Evolutionary conservation across 148 eudicot species (phyloP).

Genomic region (Pouteria glomerata): DNA sequence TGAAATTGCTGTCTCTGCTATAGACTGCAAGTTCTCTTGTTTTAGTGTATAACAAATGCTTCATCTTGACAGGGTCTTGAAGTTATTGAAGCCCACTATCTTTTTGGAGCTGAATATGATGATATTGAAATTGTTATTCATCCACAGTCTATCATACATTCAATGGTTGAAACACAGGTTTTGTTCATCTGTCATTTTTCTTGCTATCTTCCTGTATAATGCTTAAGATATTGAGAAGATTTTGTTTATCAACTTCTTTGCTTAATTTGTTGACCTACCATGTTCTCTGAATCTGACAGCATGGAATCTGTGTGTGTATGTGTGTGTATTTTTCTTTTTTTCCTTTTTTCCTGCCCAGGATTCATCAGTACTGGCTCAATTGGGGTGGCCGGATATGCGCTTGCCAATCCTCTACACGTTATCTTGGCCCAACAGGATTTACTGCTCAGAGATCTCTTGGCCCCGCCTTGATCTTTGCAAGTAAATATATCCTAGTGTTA

Average conservation of each 20-base stretch:
- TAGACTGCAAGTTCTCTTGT: neutral
- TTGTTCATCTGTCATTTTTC: slow-evolving; percentile 1
- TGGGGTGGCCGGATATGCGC: slow-evolving; percentile 99
- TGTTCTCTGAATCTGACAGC: neutral
- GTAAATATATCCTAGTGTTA: slow-evolving; percentile 31
- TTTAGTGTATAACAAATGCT: neutral
- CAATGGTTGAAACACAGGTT: slow-evolving; percentile 99
- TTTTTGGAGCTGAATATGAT: slow-evolving; percentile 88
- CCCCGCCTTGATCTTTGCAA: slow-evolving; percentile 99
- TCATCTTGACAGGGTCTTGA: slow-evolving; percentile 71
- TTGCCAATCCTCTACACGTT: slow-evolving; percentile 90
- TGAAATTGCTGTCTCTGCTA: neutral
- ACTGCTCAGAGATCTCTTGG: slow-evolving; percentile 97
- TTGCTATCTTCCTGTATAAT: neutral
- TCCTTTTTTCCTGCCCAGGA: slow-evolving; percentile 37
- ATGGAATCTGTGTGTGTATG: neutral
- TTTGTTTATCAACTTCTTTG: neutral
- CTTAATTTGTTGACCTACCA: neutral
- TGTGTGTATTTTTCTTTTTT: neutral
- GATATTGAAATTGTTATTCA: slow-evolving; percentile 93
- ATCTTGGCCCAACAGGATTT: slow-evolving; percentile 94
- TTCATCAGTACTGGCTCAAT: slow-evolving; percentile 90
- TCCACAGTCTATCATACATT: slow-evolving; percentile 94
- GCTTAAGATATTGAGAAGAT: neutral
- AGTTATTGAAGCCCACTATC: slow-evolving; percentile 99